Percentiles rank a stretch among this genome's conserved stretches.
Evolutionary conservation across 2,329 filamentous ascomycete genomes (phyloP).

Genomic region (Fusarium tuaranense): DNA sequence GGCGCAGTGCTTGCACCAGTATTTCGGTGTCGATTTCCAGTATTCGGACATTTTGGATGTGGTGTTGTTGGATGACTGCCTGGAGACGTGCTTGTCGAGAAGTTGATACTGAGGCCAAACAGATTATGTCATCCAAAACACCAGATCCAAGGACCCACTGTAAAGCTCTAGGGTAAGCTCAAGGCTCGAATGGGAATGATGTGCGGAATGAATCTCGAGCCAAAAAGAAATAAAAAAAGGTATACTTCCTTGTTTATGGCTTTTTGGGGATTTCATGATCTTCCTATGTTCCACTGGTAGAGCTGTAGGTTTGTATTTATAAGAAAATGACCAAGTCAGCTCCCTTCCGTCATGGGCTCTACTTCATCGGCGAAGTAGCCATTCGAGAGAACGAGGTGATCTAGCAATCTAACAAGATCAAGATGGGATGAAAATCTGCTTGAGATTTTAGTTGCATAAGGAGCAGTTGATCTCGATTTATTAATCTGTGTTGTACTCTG

Average conservation of each 20-base stretch:
- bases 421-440: not conserved
- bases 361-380: too few relatives aligned
- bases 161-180: constrained; percentile 13
- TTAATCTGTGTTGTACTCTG: not conserved
- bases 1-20: constrained; percentile 98
- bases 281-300: not conserved
- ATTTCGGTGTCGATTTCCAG: constrained; percentile 97
- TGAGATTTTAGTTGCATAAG: not conserved
- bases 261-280: not conserved
- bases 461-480: not conserved
- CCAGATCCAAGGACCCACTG: constrained; percentile 4
- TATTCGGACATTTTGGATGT: constrained; percentile 84
- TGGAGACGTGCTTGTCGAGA: constrained; percentile 1
- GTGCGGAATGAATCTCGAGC: not conserved
- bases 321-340: not conserved
- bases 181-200: not conserved
- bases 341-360: not conserved
- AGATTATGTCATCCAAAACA: constrained; percentile 32
- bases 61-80: constrained; percentile 6
- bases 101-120: not conserved
- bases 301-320: not conserved
- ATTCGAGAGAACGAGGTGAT: not conserved
- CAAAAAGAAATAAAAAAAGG: not conserved
- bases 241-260: not conserved
- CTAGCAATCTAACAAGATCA: not conserved